Conservation (phyloP, 345 rosid species). For the Hypericum androsaemum region DNA sequence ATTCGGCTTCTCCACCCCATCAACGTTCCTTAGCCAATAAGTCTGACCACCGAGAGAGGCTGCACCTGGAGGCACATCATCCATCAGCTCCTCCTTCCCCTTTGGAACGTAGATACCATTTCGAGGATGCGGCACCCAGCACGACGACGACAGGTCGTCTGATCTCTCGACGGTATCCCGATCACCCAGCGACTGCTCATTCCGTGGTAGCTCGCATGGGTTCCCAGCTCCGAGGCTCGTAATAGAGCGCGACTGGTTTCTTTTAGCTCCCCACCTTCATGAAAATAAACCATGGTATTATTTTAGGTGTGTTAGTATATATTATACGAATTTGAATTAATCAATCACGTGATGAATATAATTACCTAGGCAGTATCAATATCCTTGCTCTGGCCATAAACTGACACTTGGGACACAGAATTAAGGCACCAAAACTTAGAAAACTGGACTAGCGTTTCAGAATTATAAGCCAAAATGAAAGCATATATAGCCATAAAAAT, state of each 20-base stretch:
- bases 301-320: slow-evolving; percentile 1
- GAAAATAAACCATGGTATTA: no score
- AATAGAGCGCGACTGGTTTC: background rate
- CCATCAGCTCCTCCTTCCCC: slow-evolving; percentile 57
- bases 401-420: background rate
- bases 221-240: background rate
- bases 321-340: background rate
- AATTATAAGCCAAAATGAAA: background rate
- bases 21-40: slow-evolving; percentile 45
- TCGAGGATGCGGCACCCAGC: slow-evolving; percentile 63
- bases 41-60: slow-evolving; percentile 33
- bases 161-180: background rate
- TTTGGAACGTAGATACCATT: slow-evolving; percentile 52
- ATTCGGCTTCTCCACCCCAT: slow-evolving; percentile 38
- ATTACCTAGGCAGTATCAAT: slow-evolving; percentile 9
- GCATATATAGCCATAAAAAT: background rate
- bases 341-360: no score
- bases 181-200: background rate
- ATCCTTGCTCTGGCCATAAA: slow-evolving; percentile 9
- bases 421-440: background rate
- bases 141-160: background rate
- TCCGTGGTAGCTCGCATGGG: background rate
- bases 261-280: slow-evolving; percentile 1
- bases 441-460: no score
- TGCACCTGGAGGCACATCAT: slow-evolving; percentile 41